Conservation (phyloP, 805 yeast genomes). For the Candida cerambycidarum region DNA sequence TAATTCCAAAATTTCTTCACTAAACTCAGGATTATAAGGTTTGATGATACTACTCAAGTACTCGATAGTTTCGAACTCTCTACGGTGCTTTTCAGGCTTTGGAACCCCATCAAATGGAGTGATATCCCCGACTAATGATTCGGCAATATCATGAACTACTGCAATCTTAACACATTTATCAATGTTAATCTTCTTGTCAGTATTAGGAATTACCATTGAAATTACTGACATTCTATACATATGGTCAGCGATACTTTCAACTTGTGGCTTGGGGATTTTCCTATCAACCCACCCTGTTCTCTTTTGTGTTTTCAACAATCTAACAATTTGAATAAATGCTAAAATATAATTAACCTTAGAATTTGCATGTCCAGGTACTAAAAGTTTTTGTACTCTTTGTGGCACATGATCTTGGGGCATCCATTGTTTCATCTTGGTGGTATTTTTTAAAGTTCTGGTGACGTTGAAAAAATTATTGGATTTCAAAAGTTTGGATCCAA, state of each 20-base stretch:
- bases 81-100: conserved; percentile 78
- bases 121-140: conserved; percentile 90
- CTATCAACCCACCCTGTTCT: conserved; percentile 95
- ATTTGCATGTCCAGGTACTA: conserved; percentile 27
- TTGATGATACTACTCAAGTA: conserved; percentile 60
- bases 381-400: conserved; percentile 35
- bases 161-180: conserved; percentile 82
- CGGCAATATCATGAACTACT: conserved; percentile 91
- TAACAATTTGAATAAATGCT: conserved; percentile 63
- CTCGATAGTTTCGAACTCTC: conserved; percentile 73
- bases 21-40: conserved; percentile 63
- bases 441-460: conserved; percentile 3
- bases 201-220: conserved; percentile 62
- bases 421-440: conserved; percentile 37
- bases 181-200: conserved; percentile 48
- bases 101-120: conserved; percentile 71
- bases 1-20: conserved; percentile 61
- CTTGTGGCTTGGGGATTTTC: conserved; percentile 44
- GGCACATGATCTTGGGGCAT: conserved; percentile 57
- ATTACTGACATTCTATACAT: conserved; percentile 93
- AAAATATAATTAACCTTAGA: conserved; percentile 48
- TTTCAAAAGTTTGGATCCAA: neutral
- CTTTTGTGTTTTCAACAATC: conserved; percentile 70
- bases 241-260: conserved; percentile 86
- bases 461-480: neutral